These are phyloP conservation scores for Mycena crocata DNA, from an alignment of 768 basidiomycete species.

Conservation along the genomic window DNA sequence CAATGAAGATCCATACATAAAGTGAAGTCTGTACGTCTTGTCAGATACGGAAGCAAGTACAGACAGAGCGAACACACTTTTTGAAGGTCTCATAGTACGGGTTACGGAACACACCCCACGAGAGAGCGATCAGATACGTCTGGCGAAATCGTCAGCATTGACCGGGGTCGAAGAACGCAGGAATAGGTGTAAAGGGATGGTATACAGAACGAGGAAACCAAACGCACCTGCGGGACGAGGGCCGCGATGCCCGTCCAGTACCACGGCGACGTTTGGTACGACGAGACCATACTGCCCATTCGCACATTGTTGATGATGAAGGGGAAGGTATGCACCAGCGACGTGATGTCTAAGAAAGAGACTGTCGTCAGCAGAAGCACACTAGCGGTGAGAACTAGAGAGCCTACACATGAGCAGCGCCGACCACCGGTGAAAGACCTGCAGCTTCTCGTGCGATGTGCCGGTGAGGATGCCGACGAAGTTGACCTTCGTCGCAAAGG, in stretches of 20 bases:
- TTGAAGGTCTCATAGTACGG: constrained; percentile 49
- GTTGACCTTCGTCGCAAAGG: constrained; percentile 50
- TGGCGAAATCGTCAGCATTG: constrained; percentile 1
- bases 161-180: background rate
- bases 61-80: constrained; percentile 34
- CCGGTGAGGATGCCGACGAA: constrained; percentile 45
- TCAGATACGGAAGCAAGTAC: background rate
- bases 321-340: constrained; percentile 48
- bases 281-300: constrained; percentile 37
- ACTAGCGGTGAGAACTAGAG: background rate
- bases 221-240: constrained; percentile 43
- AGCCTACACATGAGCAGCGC: constrained; percentile 48
- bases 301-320: constrained; percentile 43
- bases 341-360: constrained; percentile 48
- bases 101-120: constrained; percentile 45
- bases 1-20: constrained; percentile 27
- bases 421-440: constrained; percentile 51
- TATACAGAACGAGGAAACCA: background rate
- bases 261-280: constrained; percentile 34
- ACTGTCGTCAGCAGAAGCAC: background rate
- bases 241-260: constrained; percentile 50
- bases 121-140: constrained; percentile 44
- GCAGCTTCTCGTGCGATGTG: constrained; percentile 50
- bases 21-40: constrained; percentile 32
- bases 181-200: no score